Evolutionary conservation across 2,329 filamentous ascomycete species (phyloP), one percentile per base, ranked within the genome.

Genomic region (Drechmeria coniospora): DNA sequence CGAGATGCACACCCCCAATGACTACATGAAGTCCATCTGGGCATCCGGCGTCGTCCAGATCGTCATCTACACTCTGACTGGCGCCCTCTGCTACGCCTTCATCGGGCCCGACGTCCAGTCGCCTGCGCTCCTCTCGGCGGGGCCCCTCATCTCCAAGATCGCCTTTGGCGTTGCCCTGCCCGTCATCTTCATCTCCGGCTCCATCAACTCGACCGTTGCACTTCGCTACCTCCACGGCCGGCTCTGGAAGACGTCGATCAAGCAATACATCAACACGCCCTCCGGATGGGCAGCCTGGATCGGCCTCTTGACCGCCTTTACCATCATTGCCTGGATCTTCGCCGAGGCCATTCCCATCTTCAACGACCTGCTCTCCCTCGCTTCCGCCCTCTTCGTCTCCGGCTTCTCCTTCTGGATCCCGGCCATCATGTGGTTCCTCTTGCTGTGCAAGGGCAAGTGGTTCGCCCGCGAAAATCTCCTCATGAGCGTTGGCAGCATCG

Each of bases 321-420:
- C 75, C 57, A 25, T 75, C 11, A 27, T 75, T n/a, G 71, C 72
- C 2, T 82, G 73, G 65, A 47, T 81, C 36, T 71, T 83, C 35
- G 75, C 77, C 9, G 68, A 76, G 40, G 68, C 73, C 1, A 75
- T 83, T 25, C 78, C 78, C 2, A 72, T 74, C 43, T 83, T 83
- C 55, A 68, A 67, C 34, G 60, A 75, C 24, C 53, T 83, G 23
- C 54, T 83, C n/a, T 54, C 57, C 29, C 57, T 64, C 41, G 53
- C 45, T 27, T 61, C 59, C 7, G 51, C 58, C 5, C 53, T 64
- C 12, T 63, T 64, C 41, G 49, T 63, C 39, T 62, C 59, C 4
- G 42, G 42, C 28, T 45, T 45, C 30, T 42, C 39, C 12, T 43
- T 57, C 33, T 52, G 54, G 25, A 36, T 55, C 21, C 46, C 56